These are phyloP conservation scores for Begonia loranthoides DNA, from an alignment of 306 rosid species.

Conservation along the genomic window DNA sequence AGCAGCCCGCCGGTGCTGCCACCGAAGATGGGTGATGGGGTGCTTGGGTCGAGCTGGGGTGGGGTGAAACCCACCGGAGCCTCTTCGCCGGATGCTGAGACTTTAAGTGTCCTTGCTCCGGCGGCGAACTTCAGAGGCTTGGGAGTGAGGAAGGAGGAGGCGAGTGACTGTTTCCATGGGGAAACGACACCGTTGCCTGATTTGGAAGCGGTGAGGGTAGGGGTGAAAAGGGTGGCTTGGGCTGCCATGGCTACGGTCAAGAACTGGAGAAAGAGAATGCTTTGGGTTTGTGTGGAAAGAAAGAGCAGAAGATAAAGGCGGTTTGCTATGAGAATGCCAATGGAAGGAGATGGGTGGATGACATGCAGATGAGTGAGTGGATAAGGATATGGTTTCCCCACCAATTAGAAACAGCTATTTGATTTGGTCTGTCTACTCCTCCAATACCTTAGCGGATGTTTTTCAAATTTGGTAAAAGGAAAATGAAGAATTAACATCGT, in stretches of 20 bases:
- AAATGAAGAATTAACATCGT: no score
- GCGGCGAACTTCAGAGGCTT: slow-evolving; percentile 32
- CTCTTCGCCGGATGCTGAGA: slow-evolving; percentile 22
- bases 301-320: background rate
- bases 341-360: no score
- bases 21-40: slow-evolving; percentile 85
- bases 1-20: slow-evolving; percentile 93
- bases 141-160: slow-evolving; percentile 31
- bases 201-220: slow-evolving; percentile 35
- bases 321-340: background rate
- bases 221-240: slow-evolving; percentile 77
- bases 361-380: no score
- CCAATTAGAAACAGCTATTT: no score
- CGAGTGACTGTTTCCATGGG: slow-evolving; percentile 55
- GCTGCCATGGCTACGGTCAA: slow-evolving; percentile 93
- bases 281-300: slow-evolving; percentile 1
- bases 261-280: background rate
- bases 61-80: slow-evolving; percentile 95
- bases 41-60: slow-evolving; percentile 77
- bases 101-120: slow-evolving; percentile 19
- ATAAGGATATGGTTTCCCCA: no score
- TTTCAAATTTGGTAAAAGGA: no score
- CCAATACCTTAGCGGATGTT: no score
- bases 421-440: no score
- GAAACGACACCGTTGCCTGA: slow-evolving; percentile 15